Base-by-base conservation (phyloP, 345 rosid genomes). In the Nasturtium officinale region DNA sequence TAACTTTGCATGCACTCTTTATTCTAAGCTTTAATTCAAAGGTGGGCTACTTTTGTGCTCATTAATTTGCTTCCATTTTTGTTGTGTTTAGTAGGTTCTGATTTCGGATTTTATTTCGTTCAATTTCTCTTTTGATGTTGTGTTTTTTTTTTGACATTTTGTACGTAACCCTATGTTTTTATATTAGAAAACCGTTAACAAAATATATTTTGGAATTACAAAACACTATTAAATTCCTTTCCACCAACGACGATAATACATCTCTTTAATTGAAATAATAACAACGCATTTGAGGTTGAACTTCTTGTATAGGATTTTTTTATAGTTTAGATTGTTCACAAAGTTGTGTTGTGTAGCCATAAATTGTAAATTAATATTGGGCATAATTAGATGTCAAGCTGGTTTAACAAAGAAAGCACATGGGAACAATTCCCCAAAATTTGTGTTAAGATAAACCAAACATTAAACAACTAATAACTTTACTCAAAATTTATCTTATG, bases 401-500 rank as follows among this genome's bases (percentile, higher is more conserved):
- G 76, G 79, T 76, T 76, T 61, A 63, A 69, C 60, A 55, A 76
- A 55, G 79, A 76, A 76, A 56, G 79, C 71, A 76, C 79, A 76
- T 76, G 79, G 75, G 56, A 53, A 55, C 75, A 69, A 60, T 76
- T 63, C 28, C 75, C 60, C 17, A 68, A 76, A 61, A 65, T 63
- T 68, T 16, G 69, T 75, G 18, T 75, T 67, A 33, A 33, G 10
- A 25, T 6, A 57, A 67, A 21, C 43, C 37, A 67, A 68, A 68
- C 63, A 21, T 33, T 28, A 67, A 68, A 68, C 63, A 30, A 61
- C 29, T 23, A 67, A 52, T 67, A 75, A 32, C 68, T 52, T 75
- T 61, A 30, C 74, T 75, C 78, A 67, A 50, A 50, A 51, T 67
- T 61, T 59, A 67, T 75, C 55, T 29, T 38, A 38, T 58, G 4